These are phyloP conservation scores for Celoporthe dispersa DNA, from an alignment of 2,329 filamentous ascomycete genomes.

Conservation along the genomic window DNA sequence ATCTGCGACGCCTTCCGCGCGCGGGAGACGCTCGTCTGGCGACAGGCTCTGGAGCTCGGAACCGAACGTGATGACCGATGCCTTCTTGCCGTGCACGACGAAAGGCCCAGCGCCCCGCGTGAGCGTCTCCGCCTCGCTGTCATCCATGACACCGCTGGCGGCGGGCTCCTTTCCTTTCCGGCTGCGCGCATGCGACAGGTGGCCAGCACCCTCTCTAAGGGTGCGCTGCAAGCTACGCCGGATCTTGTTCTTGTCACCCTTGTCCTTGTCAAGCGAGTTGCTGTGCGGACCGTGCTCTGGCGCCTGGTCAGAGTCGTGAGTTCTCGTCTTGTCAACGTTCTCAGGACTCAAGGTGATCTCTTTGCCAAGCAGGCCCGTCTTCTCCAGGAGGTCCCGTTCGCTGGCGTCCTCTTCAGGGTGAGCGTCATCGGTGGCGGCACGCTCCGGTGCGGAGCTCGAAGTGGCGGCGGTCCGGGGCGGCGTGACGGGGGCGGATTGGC, in stretches of 20 bases:
- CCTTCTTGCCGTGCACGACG: slow-evolving; percentile 96
- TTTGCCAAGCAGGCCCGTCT: slow-evolving; percentile 66
- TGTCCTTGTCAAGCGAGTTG: slow-evolving; percentile 50
- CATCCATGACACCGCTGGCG: slow-evolving; percentile 60
- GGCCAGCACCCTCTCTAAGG: slow-evolving; percentile 77
- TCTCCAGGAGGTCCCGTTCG: slow-evolving; percentile 69
- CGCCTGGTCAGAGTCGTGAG: slow-evolving; percentile 47
- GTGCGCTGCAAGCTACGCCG: slow-evolving; percentile 89
- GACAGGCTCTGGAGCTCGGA: slow-evolving; percentile 83
- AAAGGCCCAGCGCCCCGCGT: slow-evolving; percentile 85
- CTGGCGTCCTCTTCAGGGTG: slow-evolving; percentile 63
- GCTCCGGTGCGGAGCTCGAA: slow-evolving; percentile 39
- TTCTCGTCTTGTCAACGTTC: slow-evolving; percentile 45
- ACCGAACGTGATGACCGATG: slow-evolving; percentile 94
- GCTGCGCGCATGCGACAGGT: slow-evolving; percentile 69
- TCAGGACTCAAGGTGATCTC: slow-evolving; percentile 47
- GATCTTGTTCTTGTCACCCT: slow-evolving; percentile 68
- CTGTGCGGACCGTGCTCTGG: slow-evolving; percentile 34
- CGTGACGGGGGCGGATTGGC: slow-evolving; percentile 39
- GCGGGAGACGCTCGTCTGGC: slow-evolving; percentile 72
- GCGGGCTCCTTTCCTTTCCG: slow-evolving; percentile 77
- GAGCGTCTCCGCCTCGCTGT: slow-evolving; percentile 68
- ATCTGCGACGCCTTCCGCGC: slow-evolving; percentile 58
- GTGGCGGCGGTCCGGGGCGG: slow-evolving; percentile 39
- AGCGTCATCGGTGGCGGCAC: slow-evolving; percentile 38